phyloP scores from a whole-genome alignment of 2,329 filamentous ascomycete genomes.

The Aspergillus sp. region DNA sequence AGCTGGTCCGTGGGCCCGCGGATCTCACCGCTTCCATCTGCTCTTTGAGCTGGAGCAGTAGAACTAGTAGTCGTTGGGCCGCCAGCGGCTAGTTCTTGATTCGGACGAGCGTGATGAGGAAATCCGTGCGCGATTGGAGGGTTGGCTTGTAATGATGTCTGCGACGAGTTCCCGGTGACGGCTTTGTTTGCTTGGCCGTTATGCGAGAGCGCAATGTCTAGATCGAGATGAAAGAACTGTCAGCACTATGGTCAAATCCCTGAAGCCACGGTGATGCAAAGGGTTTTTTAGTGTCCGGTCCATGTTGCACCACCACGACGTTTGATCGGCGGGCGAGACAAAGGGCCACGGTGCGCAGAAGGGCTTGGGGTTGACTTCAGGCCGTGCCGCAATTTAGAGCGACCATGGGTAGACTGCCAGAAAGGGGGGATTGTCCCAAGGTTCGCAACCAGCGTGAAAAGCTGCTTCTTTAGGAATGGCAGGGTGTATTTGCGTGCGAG shows the following conservation, averaged over 20 bases:
- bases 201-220: conserved; percentile 4
- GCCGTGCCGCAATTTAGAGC: conserved; percentile 19
- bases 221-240: neutral
- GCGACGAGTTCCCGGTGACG: neutral
- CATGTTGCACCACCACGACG: conserved; percentile 1
- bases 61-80: conserved; percentile 25
- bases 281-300: neutral
- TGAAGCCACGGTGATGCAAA: neutral
- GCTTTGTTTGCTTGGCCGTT: neutral
- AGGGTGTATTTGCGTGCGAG: neutral
- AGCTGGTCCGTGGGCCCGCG: conserved; percentile 25
- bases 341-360: neutral
- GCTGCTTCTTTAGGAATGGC: neutral
- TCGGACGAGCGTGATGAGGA: conserved; percentile 61
- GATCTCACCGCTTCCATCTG: conserved; percentile 29
- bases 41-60: conserved; percentile 26
- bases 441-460: neutral
- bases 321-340: conserved; percentile 15
- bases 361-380: conserved; percentile 7
- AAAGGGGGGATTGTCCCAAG: conserved; percentile 8
- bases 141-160: conserved; percentile 44
- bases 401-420: conserved; percentile 14
- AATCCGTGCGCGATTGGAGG: conserved; percentile 37
- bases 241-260: conserved; percentile 1
- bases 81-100: conserved; percentile 55